phyloP scores from a whole-genome alignment of 768 basidiomycete genomes.

The Hypholoma sublateritium region DNA sequence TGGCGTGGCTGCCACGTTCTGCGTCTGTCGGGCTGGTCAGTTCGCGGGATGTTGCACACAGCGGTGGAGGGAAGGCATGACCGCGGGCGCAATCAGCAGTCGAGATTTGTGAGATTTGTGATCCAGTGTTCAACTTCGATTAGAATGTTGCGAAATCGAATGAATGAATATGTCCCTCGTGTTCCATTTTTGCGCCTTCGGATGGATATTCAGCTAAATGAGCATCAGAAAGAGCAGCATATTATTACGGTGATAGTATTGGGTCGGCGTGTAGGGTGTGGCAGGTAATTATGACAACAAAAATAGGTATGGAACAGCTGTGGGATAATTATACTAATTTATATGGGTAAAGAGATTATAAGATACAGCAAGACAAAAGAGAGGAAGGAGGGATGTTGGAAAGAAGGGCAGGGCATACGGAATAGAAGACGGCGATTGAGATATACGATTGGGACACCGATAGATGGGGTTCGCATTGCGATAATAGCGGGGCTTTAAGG shows the following conservation, averaged over 20 bases:
- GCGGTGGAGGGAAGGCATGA: no score
- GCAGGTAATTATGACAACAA: not conserved
- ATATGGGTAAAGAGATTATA: not conserved
- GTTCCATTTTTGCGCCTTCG: no score
- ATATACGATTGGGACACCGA: slow-evolving; percentile 17
- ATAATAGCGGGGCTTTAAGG: slow-evolving; percentile 25
- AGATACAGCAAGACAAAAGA: slow-evolving; percentile 7
- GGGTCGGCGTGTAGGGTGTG: not conserved
- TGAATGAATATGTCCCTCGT: no score
- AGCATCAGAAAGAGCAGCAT: no score
- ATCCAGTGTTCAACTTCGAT: no score
- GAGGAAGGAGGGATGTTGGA: slow-evolving; percentile 18
- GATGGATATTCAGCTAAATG: no score
- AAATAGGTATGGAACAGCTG: not conserved
- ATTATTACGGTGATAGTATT: not conserved
- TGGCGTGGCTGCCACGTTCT: not conserved
- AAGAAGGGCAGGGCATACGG: slow-evolving; percentile 13
- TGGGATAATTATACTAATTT: not conserved
- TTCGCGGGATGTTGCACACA: not conserved
- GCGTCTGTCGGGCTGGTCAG: not conserved
- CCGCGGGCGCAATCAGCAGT: no score
- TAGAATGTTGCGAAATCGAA: no score
- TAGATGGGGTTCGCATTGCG: slow-evolving; percentile 24
- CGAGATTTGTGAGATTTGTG: no score
- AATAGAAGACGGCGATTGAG: slow-evolving; percentile 3